Base-by-base conservation (phyloP, 495 filamentous ascomycete species). In the Aspergillus wentii region DNA sequence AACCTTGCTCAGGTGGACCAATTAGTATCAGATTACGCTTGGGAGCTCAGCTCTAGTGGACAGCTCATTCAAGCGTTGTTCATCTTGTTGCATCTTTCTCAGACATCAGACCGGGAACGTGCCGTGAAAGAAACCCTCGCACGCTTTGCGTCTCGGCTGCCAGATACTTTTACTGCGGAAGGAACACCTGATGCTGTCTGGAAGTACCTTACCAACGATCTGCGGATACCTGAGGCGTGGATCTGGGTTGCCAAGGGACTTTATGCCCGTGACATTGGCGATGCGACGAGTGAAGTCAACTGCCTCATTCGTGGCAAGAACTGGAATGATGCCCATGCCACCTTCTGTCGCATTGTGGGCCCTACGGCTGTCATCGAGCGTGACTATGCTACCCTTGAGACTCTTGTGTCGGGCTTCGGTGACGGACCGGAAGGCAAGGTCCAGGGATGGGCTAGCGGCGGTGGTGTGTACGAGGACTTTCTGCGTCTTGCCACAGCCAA, bases 181-280 rank as follows among this genome's bases (percentile, higher is more conserved):
- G 69, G 69, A 26, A 46, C 65, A 6, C 56, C 62, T 25, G 44
- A 61, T 41, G 30, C 51, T 1, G 52, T 37, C 8, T 88, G 82
- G 64, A 61, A 59, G 11, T 73, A 72, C 16, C 71, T 94, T 0
- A 66, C 71, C 4, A 49, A 68, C 20, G 72, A 75, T 4, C 75
- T 85, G 31, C 69, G 80, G 36, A 71, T 97, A 34, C 85, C 88
- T 3, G 70, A 69, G 23, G 49, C 66, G 17, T 94, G 88, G 88
- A 73, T 97, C 44, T 90, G 82, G 78, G 78, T 87, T 37, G 86
- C 91, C 18, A 88, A 88, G 64, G 92, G 90, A 4, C 68, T 94
- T 6, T 75, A 86, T 51, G 87, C 86, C 42, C 79, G 88, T 26
- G 71, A 79, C 41, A 75, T 70, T 33, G 72, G 77, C 39, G 75